Evolutionary conservation across 2,329 filamentous ascomycete species (phyloP).

Genomic region (Knoxdaviesia capensis): DNA sequence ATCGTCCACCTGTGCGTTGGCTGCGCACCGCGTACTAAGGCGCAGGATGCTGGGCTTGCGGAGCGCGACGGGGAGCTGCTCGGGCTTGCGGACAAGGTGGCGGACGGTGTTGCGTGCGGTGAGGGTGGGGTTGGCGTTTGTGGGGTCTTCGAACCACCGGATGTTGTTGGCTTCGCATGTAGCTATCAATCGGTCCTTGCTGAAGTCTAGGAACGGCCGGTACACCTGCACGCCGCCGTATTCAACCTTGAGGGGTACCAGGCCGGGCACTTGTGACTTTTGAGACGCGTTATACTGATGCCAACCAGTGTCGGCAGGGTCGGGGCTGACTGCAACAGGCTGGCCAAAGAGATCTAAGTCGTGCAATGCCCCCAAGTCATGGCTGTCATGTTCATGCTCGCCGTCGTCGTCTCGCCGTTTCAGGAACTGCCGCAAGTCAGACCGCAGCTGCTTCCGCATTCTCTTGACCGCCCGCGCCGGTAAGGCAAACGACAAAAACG

Average conservation of each 20-base stretch:
- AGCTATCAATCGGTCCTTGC: conserved; percentile 52
- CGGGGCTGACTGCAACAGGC: no score
- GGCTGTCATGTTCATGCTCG: no score
- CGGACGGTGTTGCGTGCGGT: conserved; percentile 70
- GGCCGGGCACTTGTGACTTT: background rate
- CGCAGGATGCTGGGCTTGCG: conserved; percentile 41
- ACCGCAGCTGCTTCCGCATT: conserved; percentile 7
- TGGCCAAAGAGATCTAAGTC: background rate
- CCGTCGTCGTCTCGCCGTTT: no score
- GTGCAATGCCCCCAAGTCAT: no score
- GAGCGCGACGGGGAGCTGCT: conserved; percentile 49
- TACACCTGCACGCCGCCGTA: conserved; percentile 45
- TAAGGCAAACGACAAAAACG: conserved; percentile 18
- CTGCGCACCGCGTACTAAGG: conserved; percentile 32
- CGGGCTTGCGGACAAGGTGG: conserved; percentile 30
- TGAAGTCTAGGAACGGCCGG: conserved; percentile 49
- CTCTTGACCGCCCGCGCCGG: conserved; percentile 11
- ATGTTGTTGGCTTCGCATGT: conserved; percentile 52
- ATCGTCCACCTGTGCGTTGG: conserved; percentile 22
- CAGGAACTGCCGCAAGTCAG: background rate
- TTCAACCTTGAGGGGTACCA: conserved; percentile 22
- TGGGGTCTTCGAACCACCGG: conserved; percentile 67
- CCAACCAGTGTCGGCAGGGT: no score
- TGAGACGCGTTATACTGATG: no score
- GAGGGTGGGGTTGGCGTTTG: conserved; percentile 58